These are phyloP conservation scores for Hysterium pulicare DNA, from an alignment of 2,329 filamentous ascomycete genomes.

Conservation along the genomic window DNA sequence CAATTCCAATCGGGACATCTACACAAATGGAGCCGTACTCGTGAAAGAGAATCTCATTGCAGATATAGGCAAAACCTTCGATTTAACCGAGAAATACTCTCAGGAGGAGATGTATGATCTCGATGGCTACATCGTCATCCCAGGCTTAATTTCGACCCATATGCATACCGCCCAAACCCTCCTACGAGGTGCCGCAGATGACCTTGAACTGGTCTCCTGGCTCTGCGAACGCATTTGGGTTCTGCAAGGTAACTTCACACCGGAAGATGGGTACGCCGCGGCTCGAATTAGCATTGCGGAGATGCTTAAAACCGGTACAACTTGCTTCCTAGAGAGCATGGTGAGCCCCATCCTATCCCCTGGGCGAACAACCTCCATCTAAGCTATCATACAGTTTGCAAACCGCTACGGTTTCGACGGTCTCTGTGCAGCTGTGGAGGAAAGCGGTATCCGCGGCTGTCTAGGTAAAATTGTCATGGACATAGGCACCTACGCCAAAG, in stretches of 20 bases:
- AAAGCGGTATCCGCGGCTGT: slow-evolving; percentile 45
- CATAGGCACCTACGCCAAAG: slow-evolving; percentile 42
- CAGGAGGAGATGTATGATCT: slow-evolving; percentile 34
- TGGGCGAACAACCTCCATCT: neutral
- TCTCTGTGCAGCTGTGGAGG: slow-evolving; percentile 41
- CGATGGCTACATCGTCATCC: slow-evolving; percentile 46
- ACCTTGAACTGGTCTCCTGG: slow-evolving; percentile 50
- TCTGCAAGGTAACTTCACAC: slow-evolving; percentile 44
- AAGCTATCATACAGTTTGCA: slow-evolving; percentile 34
- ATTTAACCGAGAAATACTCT: slow-evolving; percentile 26
- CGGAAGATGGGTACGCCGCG: slow-evolving; percentile 49
- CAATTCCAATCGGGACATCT: slow-evolving; percentile 43
- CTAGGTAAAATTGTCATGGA: slow-evolving; percentile 46
- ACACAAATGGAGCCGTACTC: slow-evolving; percentile 44
- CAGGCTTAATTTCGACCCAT: slow-evolving; percentile 51
- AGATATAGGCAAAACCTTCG: slow-evolving; percentile 39
- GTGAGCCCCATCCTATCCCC: slow-evolving; percentile 22
- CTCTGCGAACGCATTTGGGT: slow-evolving; percentile 52
- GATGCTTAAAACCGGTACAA: slow-evolving; percentile 51
- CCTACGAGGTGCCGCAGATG: slow-evolving; percentile 47
- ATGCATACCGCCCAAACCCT: slow-evolving; percentile 51
- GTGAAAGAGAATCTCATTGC: slow-evolving; percentile 38
- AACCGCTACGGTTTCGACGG: slow-evolving; percentile 48
- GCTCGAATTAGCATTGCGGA: slow-evolving; percentile 49
- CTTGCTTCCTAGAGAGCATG: slow-evolving; percentile 54